Base-by-base conservation (phyloP, 768 basidiomycete genomes). In the Lenzites betulinus region DNA sequence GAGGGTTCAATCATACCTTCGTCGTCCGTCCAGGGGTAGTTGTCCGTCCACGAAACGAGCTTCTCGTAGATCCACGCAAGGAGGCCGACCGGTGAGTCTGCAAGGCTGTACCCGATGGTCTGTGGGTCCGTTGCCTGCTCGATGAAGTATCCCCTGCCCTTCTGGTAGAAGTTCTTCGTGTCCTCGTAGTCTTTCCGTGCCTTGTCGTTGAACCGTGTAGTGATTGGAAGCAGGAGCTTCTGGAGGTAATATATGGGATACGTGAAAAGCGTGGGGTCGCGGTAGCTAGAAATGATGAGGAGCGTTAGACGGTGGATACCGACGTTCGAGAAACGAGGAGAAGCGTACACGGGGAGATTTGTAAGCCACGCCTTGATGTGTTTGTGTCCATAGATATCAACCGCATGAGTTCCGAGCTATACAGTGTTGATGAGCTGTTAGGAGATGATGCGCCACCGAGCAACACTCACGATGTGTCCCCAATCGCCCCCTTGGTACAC, bases 1-100 rank as follows among this genome's bases (percentile, higher is more conserved):
- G 22, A 7, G 23, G 30, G 2, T 28, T 20, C 25, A 23, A 0
- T 28, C 63, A 7, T 22, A 80, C 85, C 73, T 73, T 85, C 81
- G 36, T 85, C 83, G 47, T 82, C 80, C 16, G 75, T 74, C 83
- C 83, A 85, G 0, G 76, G 75, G 66, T 86, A 84, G 5, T 67
- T 62, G 64, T 85, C 83, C 0, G 69, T 58, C 73, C 69, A 71
- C 11, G 20, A 13, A 16, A 69, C 58, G 43, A 64, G 66, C 59
- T 74, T 73, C 56, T 73, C 70, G 52, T 73, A 73, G 26, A 73
- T 69, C 73, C 73, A 74, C 2, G 70, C 71, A 2, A 74, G 63
- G 18, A 74, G 48, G 0, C 81, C 84, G 11, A 76, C 74, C 7
- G 85, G 85, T 23, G 83, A 84, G 63, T 86, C 85, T 2, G 82